Evolutionary conservation across 2,329 filamentous ascomycete species (phyloP), one percentile per base, ranked within the genome.

Genomic region (Aspergillus quadrilineatus): DNA sequence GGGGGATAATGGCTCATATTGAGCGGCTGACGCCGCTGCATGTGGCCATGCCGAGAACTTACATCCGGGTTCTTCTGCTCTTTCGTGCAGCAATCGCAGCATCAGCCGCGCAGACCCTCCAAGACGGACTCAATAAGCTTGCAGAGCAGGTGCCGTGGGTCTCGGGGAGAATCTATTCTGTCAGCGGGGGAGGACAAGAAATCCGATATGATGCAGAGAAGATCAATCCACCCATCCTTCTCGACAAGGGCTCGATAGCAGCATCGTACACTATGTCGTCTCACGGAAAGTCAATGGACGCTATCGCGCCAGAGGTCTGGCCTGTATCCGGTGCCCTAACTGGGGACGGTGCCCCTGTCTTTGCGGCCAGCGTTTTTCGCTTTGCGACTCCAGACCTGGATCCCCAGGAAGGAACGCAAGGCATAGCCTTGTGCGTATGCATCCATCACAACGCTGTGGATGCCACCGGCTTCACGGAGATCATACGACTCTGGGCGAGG

Each of bases 381-480:
- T 62, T 62, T 46, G 34, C 49, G 4, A 52, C 58, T 26, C 9
- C 9, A 17, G 17, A 17, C 17, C 17, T 17, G 17, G 17, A 17
- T 17, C 17, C 17, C 17, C 17, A 17, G 17, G 17, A 32, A 6
- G 30, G 30, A 32, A 32, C 6, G 3, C 51, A 45, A 8, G 57
- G 49, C 2, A 6, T 54, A 12, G 60, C 57, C 17, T 30, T 61
- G 8, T 58, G 53, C 10, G 22, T 62, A 22, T 58, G 36, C 14
- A 26, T 56, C 10, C 57, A 62, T 10, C 60, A 62, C 30, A 58
- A 51, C 17, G 30, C 50, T n/a, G 53, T 56, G 8, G 60, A 60
- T 32, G 60, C 39, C 3, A 46, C 52, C 10, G 57, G 55, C 6
- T 52, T 58, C 28, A 30, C 52, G 3, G 53, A 52, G 7, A 41